Conservation (phyloP, 768 basidiomycete species). For the Suillus plorans region DNA sequence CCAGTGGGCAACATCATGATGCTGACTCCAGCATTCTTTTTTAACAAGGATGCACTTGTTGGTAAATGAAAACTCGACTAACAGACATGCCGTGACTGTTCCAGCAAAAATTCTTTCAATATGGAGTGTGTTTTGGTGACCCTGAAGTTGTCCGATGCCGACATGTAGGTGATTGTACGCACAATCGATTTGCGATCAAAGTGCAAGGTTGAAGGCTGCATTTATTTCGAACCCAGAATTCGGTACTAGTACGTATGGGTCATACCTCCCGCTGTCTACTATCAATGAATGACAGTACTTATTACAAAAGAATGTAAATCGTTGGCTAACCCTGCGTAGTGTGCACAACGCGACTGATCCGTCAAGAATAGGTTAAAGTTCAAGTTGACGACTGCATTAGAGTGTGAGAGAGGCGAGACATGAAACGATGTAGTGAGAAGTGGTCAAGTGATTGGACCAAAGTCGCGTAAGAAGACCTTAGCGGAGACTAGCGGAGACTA, state of each 20-base stretch:
- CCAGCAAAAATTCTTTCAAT: neutral
- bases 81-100: neutral
- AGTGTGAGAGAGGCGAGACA: neutral
- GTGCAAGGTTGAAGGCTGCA: neutral
- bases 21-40: neutral
- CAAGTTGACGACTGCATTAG: neutral
- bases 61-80: neutral
- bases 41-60: neutral
- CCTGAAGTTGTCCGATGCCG: neutral
- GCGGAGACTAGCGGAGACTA: conserved; percentile 6
- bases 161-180: neutral
- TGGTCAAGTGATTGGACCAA: conserved; percentile 10
- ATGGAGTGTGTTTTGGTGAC: neutral
- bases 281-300: neutral
- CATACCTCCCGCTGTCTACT: neutral
- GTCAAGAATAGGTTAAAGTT: neutral
- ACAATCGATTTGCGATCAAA: neutral
- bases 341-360: neutral
- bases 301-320: neutral
- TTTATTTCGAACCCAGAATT: neutral
- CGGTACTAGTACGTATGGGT: neutral
- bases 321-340: neutral
- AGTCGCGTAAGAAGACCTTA: conserved; percentile 2
- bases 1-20: neutral
- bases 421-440: conserved; percentile 3